Conservation (phyloP, 2,329 filamentous ascomycete species). For the Talaromyces sp. region DNA sequence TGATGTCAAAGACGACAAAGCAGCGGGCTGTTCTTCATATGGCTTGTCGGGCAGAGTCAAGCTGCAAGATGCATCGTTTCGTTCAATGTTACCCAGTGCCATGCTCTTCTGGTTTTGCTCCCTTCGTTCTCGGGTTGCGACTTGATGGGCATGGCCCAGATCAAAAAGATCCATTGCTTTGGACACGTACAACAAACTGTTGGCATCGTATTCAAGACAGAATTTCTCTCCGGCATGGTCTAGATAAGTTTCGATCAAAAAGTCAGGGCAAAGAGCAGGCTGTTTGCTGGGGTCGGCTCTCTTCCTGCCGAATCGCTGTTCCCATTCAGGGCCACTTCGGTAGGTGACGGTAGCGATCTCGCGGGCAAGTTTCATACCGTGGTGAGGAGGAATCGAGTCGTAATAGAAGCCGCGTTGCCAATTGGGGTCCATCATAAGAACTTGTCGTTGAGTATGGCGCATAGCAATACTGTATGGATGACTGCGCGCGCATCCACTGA, state of each 20-base stretch:
- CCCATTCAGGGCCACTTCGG: constrained; percentile 94
- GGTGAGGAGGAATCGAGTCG: constrained; percentile 79
- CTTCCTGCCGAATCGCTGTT: constrained; percentile 83
- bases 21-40: constrained; percentile 78
- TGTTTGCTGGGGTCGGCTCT: constrained; percentile 81
- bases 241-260: constrained; percentile 95
- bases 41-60: constrained; percentile 78
- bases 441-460: constrained; percentile 95
- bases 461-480: constrained; percentile 99
- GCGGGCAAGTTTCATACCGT: constrained; percentile 94
- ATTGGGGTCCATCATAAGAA: constrained; percentile 97
- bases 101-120: constrained; percentile 59
- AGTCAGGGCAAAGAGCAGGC: constrained; percentile 93
- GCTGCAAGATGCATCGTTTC: constrained; percentile 60
- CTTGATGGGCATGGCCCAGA: constrained; percentile 69
- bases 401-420: constrained; percentile 98
- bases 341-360: constrained; percentile 98
- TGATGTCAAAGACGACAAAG: constrained; percentile 36
- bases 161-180: constrained; percentile 99
- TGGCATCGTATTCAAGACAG: constrained; percentile 92
- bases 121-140: constrained; percentile 60
- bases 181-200: constrained; percentile 91
- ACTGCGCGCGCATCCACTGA: constrained; percentile 88
- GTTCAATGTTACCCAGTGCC: constrained; percentile 34
- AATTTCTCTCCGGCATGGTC: constrained; percentile 99